A percentile compares a stretch with the other conserved stretches of the same genome.
Conservation (phyloP, 176 grass and related monocot species). For the Stipa capillata region DNA sequence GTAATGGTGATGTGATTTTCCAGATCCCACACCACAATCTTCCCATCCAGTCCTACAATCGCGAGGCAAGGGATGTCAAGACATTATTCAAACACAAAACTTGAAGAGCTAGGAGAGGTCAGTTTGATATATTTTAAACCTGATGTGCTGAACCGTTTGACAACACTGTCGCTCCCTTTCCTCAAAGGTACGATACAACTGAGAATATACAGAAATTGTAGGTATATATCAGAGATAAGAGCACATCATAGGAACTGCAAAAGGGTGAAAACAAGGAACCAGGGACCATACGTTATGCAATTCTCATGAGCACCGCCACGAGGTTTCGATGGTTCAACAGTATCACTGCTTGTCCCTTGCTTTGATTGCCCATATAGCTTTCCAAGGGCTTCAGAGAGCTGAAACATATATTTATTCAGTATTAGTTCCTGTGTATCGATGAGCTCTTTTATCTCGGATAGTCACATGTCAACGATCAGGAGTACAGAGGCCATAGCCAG, state of each 20-base stretch:
- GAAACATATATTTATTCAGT: constrained; percentile 12
- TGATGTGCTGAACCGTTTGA: constrained; percentile 93
- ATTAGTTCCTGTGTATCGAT: not conserved
- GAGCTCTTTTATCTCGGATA: not conserved
- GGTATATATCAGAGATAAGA: not conserved
- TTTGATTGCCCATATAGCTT: constrained; percentile 94
- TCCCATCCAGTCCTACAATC: constrained; percentile 77
- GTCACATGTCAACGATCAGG: not conserved
- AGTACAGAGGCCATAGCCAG: too few species aligned
- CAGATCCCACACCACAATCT: constrained; percentile 88
- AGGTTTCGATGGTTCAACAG: constrained; percentile 66
- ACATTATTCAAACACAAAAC: not conserved
- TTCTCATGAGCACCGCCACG: constrained; percentile 90
- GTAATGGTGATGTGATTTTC: constrained; percentile 38
- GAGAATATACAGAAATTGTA: not conserved
- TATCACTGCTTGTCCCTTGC: constrained; percentile 57
- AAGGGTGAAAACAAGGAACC: not conserved
- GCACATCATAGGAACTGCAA: not conserved
- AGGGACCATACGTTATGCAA: constrained; percentile 73
- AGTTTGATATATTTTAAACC: constrained; percentile 28
- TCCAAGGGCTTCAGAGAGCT: constrained; percentile 97
- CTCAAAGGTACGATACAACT: constrained; percentile 73
- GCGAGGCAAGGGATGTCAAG: constrained; percentile 6
- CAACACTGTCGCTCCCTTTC: constrained; percentile 31
- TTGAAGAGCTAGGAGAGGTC: not conserved